Evolutionary conservation across 163 green algal genomes (phyloP).

Genomic region (Scenedesmus sp.): DNA sequence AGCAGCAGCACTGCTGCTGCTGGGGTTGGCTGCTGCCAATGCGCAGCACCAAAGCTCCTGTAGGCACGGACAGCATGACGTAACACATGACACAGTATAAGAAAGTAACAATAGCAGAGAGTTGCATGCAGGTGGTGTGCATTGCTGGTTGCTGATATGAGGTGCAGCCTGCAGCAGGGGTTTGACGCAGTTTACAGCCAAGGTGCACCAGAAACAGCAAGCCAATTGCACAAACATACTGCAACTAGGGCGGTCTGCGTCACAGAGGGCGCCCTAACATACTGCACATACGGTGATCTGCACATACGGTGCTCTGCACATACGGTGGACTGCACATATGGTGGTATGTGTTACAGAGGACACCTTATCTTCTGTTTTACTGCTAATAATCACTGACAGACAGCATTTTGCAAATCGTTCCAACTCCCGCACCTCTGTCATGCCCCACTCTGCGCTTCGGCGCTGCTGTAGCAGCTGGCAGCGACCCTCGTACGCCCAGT

Average conservation of each 20-base stretch:
- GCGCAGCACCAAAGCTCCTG: slow-evolving; percentile 53
- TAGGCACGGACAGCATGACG: background rate
- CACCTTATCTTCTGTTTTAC: no score
- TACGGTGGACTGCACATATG: no score
- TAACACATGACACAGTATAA: background rate
- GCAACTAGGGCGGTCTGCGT: background rate
- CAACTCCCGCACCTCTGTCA: slow-evolving; percentile 13
- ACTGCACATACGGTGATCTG: no score
- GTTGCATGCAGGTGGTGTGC: background rate
- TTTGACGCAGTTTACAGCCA: background rate
- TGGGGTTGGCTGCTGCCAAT: slow-evolving; percentile 24
- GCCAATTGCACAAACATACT: background rate
- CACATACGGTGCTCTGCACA: no score
- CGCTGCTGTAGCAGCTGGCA: slow-evolving; percentile 52
- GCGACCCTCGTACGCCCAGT: slow-evolving; percentile 34
- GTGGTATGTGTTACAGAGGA: background rate
- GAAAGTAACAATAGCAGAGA: background rate
- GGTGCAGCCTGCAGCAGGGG: background rate
- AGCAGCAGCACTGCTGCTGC: background rate
- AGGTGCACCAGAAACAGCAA: background rate
- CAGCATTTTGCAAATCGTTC: no score
- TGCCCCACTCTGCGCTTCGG: slow-evolving; percentile 19
- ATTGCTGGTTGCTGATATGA: background rate
- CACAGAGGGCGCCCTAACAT: background rate
- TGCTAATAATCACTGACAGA: no score